Evolutionary conservation across 345 rosid species (phyloP), one percentile per base, ranked within the genome.

Genomic region (Populus tremula): DNA sequence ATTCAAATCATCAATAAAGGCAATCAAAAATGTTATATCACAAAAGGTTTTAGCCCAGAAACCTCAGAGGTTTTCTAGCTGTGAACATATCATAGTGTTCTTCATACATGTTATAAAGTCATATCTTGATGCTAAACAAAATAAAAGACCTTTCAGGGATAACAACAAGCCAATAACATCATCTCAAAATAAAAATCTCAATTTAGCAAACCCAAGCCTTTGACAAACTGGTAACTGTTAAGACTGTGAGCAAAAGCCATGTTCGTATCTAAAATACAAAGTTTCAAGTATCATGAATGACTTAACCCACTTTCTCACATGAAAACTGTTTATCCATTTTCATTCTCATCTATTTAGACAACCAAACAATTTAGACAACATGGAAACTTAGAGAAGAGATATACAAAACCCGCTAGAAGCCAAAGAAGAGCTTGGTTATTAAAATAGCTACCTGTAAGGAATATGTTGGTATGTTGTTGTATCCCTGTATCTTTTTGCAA

Each of bases 401-500:
- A 12, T n/a, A 0, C 63, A 56, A 56, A n/a, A 56, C 14, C 14
- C 29, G 23, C 63, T n/a, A 59, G 63, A 59, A 9, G 11, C 11
- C 63, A 59, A 53, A 59, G 14, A n/a, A 8, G 63, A n/a, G 16
- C 63, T n/a, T 72, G 29, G 1, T 59, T 59, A 59, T 59, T 5
- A 59, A 5, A n/a, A n/a, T n/a, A n/a, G 9, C 63, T 76, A 94
- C 98, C 91, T 92, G 84, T 93, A 94, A 64, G 95, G 93, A 67
- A 94, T 94, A 78, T 94, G 97, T 14, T 90, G 95, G 73, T 92
- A 86, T 71, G 95, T 90, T 80, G 88, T 86, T 81, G 92, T 87
- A 74, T 92, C 97, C 5, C 93, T 87, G 74, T 92, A 94, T 81
- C 95, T 85, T 85, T 94, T 94, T 41, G 98, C 93, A 80, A 94